These are phyloP conservation scores for Globisporangium acanthophoron DNA, from an alignment of 352 stramenopile genomes.

Conservation along the genomic window DNA sequence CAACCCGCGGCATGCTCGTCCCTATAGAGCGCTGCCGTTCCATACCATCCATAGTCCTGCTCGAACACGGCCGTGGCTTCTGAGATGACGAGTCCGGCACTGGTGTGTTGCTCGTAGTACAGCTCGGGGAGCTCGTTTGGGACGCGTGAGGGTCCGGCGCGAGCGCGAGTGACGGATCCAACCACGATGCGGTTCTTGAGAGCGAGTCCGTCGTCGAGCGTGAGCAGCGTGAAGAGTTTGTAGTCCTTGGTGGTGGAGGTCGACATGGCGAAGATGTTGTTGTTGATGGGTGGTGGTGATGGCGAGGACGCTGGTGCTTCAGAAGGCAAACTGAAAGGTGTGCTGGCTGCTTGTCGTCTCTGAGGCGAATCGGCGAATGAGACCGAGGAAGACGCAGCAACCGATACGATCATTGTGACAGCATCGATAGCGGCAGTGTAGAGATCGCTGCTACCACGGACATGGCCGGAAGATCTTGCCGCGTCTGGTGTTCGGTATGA, in stretches of 20 bases:
- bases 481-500: no score
- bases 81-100: slow-evolving; percentile 24
- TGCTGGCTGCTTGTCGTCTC: background rate
- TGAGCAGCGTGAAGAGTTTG: slow-evolving; percentile 9
- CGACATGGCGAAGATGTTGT: background rate
- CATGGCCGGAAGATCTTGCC: no score
- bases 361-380: no score
- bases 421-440: no score
- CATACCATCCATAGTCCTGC: slow-evolving; percentile 10
- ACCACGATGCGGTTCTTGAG: slow-evolving; percentile 8
- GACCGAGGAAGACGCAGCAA: no score
- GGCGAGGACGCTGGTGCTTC: no score
- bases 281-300: background rate
- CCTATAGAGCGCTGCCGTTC: slow-evolving; percentile 21
- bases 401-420: no score
- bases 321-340: no score
- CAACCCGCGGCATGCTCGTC: no score
- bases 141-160: background rate
- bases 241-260: background rate
- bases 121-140: slow-evolving; percentile 24
- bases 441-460: no score
- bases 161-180: background rate
- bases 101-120: slow-evolving; percentile 21
- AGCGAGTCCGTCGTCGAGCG: slow-evolving; percentile 1
- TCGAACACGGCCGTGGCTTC: slow-evolving; percentile 12